Base-by-base conservation (phyloP, 116 monocot species). In the Dioscorea cayenensis region DNA sequence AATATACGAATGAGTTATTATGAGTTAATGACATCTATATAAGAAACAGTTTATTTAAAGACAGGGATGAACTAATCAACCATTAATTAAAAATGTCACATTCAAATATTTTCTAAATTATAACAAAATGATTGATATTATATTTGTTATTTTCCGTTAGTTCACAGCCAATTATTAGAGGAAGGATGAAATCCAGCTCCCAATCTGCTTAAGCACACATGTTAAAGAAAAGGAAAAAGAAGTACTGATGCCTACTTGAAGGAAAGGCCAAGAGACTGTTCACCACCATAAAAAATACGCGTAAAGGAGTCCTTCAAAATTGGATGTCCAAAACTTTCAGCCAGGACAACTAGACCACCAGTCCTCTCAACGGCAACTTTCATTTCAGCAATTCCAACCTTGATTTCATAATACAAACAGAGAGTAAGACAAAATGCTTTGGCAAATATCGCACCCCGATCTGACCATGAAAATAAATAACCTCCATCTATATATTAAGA, bases 311-410 rank as follows among this genome's bases (percentile, higher is more conserved):
- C 84, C 74, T 90, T 97, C 66, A 97, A 97, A 71, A 97, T 90
- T 6, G 94, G 60, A 67, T 97, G 94, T 36, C 89, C 97, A 85
- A 93, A 97, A 72, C 97, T 97, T 79, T 97, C 97, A 71, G 97
- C 87, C 35, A 97, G 86, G 16, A 97, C 94, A 80, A 97, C 94
- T 75, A 97, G 88, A 20, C 97, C 97, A 71, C 97, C 97, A 68
- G 97, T 97, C 65, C 94, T 84, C 78, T 97, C 97, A 69, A 97
- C 83, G 65, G 71, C 79, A 74, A 90, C 85, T 81, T 97, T 97
- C 97, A 97, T 97, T 81, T 97, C 97, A 36, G 97, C 90, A 81
- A 97, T 76, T 61, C 97, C 97, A 64, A 93, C 94, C 97, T 97
- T 77, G 62, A 66, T 6, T 69, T 63, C 32, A 78, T 75, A 3